Evolutionary conservation across 306 rosid species (phyloP).

Genomic region (Leucaena leucocephala): DNA sequence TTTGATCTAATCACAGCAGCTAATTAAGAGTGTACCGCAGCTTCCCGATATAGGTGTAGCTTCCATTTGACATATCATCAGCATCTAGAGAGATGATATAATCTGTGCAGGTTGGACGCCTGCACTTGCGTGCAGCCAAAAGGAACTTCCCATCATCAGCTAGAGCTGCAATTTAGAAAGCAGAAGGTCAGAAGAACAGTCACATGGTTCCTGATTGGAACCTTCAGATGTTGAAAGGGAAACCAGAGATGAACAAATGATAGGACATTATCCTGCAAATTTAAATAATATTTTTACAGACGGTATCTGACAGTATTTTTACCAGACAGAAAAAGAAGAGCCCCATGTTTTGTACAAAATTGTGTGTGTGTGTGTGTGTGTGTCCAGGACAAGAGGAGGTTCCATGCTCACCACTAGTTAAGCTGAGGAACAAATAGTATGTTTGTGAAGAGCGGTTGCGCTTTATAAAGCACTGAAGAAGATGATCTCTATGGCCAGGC

Average conservation of each 20-base stretch:
- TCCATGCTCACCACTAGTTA: constrained; percentile 64
- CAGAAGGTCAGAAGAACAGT: constrained; percentile 5
- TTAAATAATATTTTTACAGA: neutral
- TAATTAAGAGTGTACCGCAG: constrained; percentile 59
- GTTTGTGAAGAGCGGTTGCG: constrained; percentile 88
- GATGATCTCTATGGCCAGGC: constrained; percentile 95
- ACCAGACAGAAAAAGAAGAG: neutral
- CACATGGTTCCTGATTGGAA: neutral
- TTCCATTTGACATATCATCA: constrained; percentile 85
- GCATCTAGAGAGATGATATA: constrained; percentile 74
- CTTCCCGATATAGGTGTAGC: constrained; percentile 83
- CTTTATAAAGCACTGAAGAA: constrained; percentile 83
- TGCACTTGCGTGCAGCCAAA: constrained; percentile 91
- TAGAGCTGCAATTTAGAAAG: constrained; percentile 49
- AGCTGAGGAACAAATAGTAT: constrained; percentile 69
- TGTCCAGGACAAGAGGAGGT: neutral
- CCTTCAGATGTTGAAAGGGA: constrained; percentile 25
- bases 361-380: no score
- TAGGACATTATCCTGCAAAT: constrained; percentile 3
- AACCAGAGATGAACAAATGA: constrained; percentile 9
- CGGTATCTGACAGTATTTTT: constrained; percentile 13
- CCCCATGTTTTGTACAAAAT: neutral
- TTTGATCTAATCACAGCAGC: neutral
- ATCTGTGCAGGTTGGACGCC: constrained; percentile 92
- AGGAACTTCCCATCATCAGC: constrained; percentile 91